Evolutionary conservation across 2,329 filamentous ascomycete species (phyloP).

Genomic region (Fusarium avenaceum): DNA sequence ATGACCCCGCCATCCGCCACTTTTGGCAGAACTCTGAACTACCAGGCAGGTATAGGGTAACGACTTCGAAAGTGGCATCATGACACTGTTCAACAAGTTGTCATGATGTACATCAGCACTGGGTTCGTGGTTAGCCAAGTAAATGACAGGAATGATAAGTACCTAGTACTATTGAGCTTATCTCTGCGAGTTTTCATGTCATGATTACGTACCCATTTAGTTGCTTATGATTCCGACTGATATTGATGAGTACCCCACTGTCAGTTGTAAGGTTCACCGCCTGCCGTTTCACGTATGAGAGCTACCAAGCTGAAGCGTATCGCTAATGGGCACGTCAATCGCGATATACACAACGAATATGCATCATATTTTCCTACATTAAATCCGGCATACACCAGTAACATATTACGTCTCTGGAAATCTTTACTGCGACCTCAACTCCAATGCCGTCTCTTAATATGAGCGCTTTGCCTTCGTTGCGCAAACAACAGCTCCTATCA

Average conservation of each 20-base stretch:
- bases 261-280: slow-evolving; percentile 18
- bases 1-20: slow-evolving; percentile 43
- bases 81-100: slow-evolving; percentile 12
- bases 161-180: not conserved
- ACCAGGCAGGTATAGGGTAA: slow-evolving; percentile 13
- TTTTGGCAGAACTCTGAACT: slow-evolving; percentile 47
- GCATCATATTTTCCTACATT: not conserved
- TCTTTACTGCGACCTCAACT: not conserved
- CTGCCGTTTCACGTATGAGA: slow-evolving; percentile 2
- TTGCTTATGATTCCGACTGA: not conserved
- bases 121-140: not conserved
- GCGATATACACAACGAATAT: not conserved
- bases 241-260: slow-evolving; percentile 6
- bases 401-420: not conserved
- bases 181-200: not conserved
- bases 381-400: not conserved
- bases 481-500: slow-evolving; percentile 81
- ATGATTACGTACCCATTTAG: not conserved
- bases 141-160: not conserved
- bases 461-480: slow-evolving; percentile 67
- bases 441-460: slow-evolving; percentile 62
- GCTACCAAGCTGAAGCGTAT: not conserved
- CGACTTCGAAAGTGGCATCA: not conserved
- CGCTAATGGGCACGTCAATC: not conserved
- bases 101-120: slow-evolving; percentile 9